Evolutionary conservation across 1,139 yeast species (phyloP).

Genomic region (Debaryomyces fabryi): DNA sequence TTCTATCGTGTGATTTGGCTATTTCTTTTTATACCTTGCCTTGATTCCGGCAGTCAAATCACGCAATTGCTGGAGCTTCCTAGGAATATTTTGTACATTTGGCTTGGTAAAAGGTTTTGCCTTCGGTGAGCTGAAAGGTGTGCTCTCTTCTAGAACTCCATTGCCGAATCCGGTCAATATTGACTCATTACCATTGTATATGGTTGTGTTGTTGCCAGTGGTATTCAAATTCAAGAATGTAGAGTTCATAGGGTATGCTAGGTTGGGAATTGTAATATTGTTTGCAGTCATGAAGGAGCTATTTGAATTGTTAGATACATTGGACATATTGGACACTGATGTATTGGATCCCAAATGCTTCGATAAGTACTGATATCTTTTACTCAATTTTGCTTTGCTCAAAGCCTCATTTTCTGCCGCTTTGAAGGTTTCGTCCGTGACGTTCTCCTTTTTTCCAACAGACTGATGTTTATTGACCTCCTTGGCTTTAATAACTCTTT

Average conservation of each 20-base stretch:
- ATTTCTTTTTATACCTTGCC: slow-evolving; percentile 28
- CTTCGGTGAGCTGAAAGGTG: slow-evolving; percentile 39
- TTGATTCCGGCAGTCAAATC: slow-evolving; percentile 41
- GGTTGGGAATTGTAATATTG: slow-evolving; percentile 11
- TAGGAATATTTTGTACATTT: slow-evolving; percentile 19
- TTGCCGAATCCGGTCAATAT: slow-evolving; percentile 40
- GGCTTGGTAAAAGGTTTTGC: slow-evolving; percentile 19
- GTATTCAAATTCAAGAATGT: slow-evolving; percentile 25
- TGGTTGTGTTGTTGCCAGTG: slow-evolving; percentile 27
- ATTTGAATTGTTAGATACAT: slow-evolving; percentile 14
- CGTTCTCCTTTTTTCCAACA: slow-evolving; percentile 11
- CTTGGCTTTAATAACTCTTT: slow-evolving; percentile 11
- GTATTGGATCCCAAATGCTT: slow-evolving; percentile 29
- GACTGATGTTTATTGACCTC: slow-evolving; percentile 3
- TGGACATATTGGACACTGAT: slow-evolving; percentile 10
- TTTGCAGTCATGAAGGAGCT: slow-evolving; percentile 13
- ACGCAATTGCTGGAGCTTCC: slow-evolving; percentile 37
- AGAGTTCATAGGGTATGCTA: slow-evolving; percentile 13
- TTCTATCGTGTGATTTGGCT: neutral
- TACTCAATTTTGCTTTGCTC: slow-evolving; percentile 33
- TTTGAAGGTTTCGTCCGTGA: slow-evolving; percentile 5
- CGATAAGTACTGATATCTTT: slow-evolving; percentile 38
- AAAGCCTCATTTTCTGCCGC: slow-evolving; percentile 16
- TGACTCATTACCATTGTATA: slow-evolving; percentile 22
- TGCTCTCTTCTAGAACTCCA: slow-evolving; percentile 45